These are phyloP conservation scores for Aspergillus nomiae DNA, from an alignment of 2,329 filamentous ascomycete genomes.

Conservation along the genomic window DNA sequence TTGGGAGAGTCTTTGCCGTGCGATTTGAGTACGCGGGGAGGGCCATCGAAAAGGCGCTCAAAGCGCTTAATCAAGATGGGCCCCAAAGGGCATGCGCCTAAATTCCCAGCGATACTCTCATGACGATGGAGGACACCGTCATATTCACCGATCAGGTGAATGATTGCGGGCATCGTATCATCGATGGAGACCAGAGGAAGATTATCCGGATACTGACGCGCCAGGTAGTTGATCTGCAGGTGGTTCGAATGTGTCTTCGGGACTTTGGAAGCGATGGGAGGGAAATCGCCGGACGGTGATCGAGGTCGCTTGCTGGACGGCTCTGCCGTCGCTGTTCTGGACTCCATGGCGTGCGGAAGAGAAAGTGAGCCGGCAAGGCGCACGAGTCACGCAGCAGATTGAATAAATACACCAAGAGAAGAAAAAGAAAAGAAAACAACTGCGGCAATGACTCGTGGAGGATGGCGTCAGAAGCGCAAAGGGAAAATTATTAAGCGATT, in stretches of 20 bases:
- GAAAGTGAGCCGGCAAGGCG: constrained; percentile 2
- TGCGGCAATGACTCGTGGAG: neutral
- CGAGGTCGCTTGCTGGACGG: constrained; percentile 48
- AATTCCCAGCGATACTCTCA: constrained; percentile 81
- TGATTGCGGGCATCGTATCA: constrained; percentile 72
- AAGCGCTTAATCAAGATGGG: constrained; percentile 84
- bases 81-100: constrained; percentile 79
- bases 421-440: neutral
- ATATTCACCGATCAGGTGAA: constrained; percentile 75
- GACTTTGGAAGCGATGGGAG: constrained; percentile 49
- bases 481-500: constrained; percentile 14
- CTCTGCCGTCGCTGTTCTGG: constrained; percentile 37
- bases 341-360: constrained; percentile 32
- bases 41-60: constrained; percentile 81
- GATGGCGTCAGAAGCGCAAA: constrained; percentile 8
- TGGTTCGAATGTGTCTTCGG: constrained; percentile 60
- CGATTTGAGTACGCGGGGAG: constrained; percentile 67
- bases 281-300: constrained; percentile 45
- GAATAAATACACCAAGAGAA: neutral
- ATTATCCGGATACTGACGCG: constrained; percentile 62
- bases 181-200: constrained; percentile 64
- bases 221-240: constrained; percentile 69
- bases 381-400: neutral
- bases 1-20: constrained; percentile 62
- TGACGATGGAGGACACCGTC: constrained; percentile 82